Evolutionary conservation across 805 yeast genomes (phyloP).

Genomic region (Saturnispora besseyi): DNA sequence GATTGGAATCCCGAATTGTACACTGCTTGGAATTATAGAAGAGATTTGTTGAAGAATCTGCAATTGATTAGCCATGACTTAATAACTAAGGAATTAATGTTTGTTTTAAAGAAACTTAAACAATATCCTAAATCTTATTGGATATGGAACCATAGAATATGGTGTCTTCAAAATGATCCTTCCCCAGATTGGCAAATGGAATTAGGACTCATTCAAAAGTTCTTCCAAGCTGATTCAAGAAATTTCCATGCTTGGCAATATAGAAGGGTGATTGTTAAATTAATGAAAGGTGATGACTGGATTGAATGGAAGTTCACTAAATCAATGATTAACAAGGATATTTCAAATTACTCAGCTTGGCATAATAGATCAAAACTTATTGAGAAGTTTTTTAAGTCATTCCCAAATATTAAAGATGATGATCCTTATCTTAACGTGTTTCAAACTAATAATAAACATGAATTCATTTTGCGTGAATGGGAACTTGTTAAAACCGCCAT

Average conservation of each 20-base stretch:
- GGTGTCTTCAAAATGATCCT: slow-evolving; percentile 55
- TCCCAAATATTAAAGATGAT: slow-evolving; percentile 9
- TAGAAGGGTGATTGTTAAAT: slow-evolving; percentile 58
- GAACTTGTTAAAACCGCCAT: slow-evolving; percentile 70
- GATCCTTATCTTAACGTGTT: slow-evolving; percentile 12
- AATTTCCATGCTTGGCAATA: slow-evolving; percentile 97
- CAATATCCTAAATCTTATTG: slow-evolving; percentile 85
- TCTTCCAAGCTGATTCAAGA: slow-evolving; percentile 66
- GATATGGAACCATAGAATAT: slow-evolving; percentile 90
- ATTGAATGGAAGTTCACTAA: slow-evolving; percentile 73
- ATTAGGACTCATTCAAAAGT: slow-evolving; percentile 54
- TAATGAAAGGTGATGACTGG: slow-evolving; percentile 22
- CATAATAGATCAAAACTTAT: slow-evolving; percentile 75
- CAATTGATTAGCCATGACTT: slow-evolving; percentile 24
- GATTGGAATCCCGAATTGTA: slow-evolving; percentile 76
- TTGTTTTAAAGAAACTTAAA: slow-evolving; percentile 50
- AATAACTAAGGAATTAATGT: slow-evolving; percentile 50
- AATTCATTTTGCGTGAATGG: slow-evolving; percentile 48
- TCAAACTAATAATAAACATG: slow-evolving; percentile 12
- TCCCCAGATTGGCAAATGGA: slow-evolving; percentile 62
- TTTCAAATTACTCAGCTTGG: slow-evolving; percentile 94
- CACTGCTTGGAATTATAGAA: slow-evolving; percentile 81
- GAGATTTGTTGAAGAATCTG: slow-evolving; percentile 48
- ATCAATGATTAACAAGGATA: slow-evolving; percentile 65
- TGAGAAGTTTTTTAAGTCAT: slow-evolving; percentile 35